Conservation (phyloP, 2,329 filamentous ascomycete species). For the Corniculantispora saksenae region DNA sequence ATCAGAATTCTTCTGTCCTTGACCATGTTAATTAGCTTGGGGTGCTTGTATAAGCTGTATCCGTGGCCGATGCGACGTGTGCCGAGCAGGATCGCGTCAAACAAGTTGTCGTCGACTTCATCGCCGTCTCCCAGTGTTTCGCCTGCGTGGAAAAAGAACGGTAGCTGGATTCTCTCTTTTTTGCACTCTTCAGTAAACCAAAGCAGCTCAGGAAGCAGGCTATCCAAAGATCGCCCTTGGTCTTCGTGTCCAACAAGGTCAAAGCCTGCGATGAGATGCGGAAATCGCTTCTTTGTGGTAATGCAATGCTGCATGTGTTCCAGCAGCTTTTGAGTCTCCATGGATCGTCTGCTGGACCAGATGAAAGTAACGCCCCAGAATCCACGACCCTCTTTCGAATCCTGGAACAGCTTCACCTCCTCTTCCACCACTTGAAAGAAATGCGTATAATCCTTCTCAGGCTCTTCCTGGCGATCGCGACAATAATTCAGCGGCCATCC, state of each 20-base stretch:
- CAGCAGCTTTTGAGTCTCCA: constrained; percentile 65
- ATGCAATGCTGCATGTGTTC: constrained; percentile 88
- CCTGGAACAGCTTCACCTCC: constrained; percentile 75
- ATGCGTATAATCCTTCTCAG: constrained; percentile 67
- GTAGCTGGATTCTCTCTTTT: constrained; percentile 75
- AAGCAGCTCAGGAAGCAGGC: constrained; percentile 80
- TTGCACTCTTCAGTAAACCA: constrained; percentile 89
- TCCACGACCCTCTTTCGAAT: constrained; percentile 65
- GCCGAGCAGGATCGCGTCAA: constrained; percentile 83
- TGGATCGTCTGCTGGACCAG: constrained; percentile 73
- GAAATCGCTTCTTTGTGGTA: constrained; percentile 73
- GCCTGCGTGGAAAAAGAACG: constrained; percentile 94
- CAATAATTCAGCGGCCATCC: constrained; percentile 74
- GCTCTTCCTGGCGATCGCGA: constrained; percentile 60
- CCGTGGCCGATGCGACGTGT: constrained; percentile 87
- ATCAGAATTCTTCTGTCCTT: constrained; percentile 86
- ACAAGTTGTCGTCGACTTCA: constrained; percentile 78
- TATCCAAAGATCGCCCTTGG: constrained; percentile 69
- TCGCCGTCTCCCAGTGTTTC: constrained; percentile 78
- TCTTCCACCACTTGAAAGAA: constrained; percentile 75
- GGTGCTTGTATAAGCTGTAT: constrained; percentile 88
- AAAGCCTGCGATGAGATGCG: constrained; percentile 80
- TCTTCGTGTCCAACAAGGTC: constrained; percentile 91
- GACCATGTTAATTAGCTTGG: constrained; percentile 81
- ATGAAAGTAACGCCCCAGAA: constrained; percentile 88